Evolutionary conservation across 75 land plant species (phyloP).

Genomic region (Cupressus sempervirens): DNA sequence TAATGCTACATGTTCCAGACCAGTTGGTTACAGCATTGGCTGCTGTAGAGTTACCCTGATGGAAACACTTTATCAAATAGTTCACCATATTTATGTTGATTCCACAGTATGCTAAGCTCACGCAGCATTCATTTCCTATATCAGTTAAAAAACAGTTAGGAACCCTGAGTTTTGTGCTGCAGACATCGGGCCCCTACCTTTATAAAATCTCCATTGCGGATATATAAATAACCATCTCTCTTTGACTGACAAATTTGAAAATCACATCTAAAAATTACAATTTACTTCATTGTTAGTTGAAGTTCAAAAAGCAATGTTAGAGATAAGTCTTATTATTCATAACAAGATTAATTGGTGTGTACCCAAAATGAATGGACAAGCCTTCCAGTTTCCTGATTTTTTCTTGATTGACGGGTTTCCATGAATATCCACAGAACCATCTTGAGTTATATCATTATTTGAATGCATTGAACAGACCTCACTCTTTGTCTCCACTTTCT

Average conservation of each 20-base stretch:
- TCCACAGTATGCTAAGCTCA: conserved; percentile 86
- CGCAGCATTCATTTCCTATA: conserved; percentile 80
- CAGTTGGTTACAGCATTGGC: conserved; percentile 55
- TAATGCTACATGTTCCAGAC: conserved; percentile 59
- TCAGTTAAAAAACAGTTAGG: background rate
- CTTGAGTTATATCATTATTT: conserved; percentile 42
- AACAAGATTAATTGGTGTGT: background rate
- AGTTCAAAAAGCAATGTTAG: background rate
- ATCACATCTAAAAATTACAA: background rate
- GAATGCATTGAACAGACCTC: background rate
- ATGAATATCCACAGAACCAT: conserved; percentile 68
- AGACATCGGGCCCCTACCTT: no score
- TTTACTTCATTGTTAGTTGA: background rate
- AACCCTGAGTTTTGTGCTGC: background rate
- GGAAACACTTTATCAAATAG: conserved; percentile 39
- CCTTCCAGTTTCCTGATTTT: conserved; percentile 73
- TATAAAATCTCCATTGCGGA: background rate
- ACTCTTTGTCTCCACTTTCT: background rate
- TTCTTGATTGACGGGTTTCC: conserved; percentile 59
- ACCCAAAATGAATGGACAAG: conserved; percentile 82
- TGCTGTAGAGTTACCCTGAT: conserved; percentile 43
- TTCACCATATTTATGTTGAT: conserved; percentile 52
- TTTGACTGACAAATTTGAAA: background rate
- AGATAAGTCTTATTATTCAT: background rate
- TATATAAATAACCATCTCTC: background rate